Evolutionary conservation across 768 basidiomycete genomes (phyloP).

Genomic region (Xanthoconium purpureum): DNA sequence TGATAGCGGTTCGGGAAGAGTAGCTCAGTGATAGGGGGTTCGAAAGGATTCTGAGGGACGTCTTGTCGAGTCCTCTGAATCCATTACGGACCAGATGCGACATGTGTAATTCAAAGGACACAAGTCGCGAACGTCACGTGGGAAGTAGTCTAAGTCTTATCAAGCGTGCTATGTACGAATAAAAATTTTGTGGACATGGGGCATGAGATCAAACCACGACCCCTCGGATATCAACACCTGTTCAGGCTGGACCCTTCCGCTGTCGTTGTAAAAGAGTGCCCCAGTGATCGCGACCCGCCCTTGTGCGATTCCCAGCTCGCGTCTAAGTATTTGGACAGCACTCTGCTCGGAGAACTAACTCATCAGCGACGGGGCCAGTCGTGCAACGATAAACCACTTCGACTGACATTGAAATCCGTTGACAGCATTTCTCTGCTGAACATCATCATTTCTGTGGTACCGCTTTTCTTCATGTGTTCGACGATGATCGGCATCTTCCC

Average conservation of each 20-base stretch:
- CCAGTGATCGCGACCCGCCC: conserved; percentile 2
- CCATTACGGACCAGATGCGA: too few species aligned
- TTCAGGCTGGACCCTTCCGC: background rate
- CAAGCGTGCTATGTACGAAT: background rate
- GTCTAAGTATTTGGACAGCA: background rate
- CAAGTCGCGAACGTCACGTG: conserved; percentile 14
- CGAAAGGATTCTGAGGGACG: too few species aligned
- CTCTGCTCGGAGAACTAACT: background rate
- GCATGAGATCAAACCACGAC: conserved; percentile 11
- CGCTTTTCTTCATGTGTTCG: conserved; percentile 2
- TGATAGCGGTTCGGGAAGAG: too few species aligned
- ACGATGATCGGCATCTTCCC: background rate
- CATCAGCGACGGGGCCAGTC: background rate
- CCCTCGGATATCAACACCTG: background rate
- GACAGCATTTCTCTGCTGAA: conserved; percentile 6
- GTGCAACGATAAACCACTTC: background rate
- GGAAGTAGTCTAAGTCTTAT: too few species aligned
- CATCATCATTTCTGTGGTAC: conserved; percentile 5
- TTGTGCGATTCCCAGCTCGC: background rate
- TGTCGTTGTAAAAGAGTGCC: conserved; percentile 5
- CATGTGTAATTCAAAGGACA: too few species aligned
- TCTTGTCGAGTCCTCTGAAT: too few species aligned
- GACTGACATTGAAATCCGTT: background rate
- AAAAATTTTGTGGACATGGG: conserved; percentile 3
- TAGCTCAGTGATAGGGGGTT: too few species aligned